phyloP scores from a whole-genome alignment of 805 yeast species.

The Zygosaccharomyces bisporus region DNA sequence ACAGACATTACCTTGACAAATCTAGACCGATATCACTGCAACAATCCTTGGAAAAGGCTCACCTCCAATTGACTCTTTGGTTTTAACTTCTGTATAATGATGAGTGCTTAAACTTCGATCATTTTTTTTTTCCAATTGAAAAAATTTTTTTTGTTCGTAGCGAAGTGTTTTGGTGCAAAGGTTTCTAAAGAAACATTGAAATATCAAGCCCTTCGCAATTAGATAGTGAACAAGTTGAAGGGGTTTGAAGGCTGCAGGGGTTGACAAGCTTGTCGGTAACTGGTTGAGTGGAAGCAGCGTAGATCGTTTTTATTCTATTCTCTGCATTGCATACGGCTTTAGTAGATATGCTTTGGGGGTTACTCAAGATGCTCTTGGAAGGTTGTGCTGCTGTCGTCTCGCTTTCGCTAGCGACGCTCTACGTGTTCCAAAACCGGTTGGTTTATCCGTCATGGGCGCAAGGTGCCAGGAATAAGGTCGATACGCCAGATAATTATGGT shows the following conservation, averaged over 20 bases:
- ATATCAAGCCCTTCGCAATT: not conserved
- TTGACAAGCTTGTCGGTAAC: not conserved
- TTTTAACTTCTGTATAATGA: not conserved
- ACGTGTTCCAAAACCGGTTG: constrained; percentile 57
- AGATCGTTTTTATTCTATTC: not conserved
- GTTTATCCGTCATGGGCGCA: constrained; percentile 84
- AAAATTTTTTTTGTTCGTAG: constrained; percentile 5
- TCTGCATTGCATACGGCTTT: not conserved
- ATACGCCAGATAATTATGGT: constrained; percentile 68
- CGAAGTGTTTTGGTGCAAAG: constrained; percentile 7
- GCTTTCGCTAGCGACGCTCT: constrained; percentile 49
- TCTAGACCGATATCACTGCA: not conserved
- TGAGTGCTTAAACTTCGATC: constrained; percentile 1
- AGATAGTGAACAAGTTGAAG: not conserved
- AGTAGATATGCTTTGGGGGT: constrained; percentile 15
- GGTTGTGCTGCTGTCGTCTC: constrained; percentile 45
- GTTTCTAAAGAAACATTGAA: constrained; percentile 5
- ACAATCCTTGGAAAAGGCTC: constrained; percentile 2
- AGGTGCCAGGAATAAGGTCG: constrained; percentile 65
- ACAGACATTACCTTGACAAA: constrained; percentile 30
- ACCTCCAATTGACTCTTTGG: not conserved
- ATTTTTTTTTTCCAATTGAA: constrained; percentile 1
- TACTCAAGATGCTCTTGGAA: constrained; percentile 39
- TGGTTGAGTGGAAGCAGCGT: not conserved
- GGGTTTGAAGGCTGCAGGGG: not conserved